A percentile compares a stretch with the other conserved stretches of the same genome.
These are phyloP conservation scores for Lactuca saligna DNA, from an alignment of 129 eudicot genomes.

Conservation along the genomic window DNA sequence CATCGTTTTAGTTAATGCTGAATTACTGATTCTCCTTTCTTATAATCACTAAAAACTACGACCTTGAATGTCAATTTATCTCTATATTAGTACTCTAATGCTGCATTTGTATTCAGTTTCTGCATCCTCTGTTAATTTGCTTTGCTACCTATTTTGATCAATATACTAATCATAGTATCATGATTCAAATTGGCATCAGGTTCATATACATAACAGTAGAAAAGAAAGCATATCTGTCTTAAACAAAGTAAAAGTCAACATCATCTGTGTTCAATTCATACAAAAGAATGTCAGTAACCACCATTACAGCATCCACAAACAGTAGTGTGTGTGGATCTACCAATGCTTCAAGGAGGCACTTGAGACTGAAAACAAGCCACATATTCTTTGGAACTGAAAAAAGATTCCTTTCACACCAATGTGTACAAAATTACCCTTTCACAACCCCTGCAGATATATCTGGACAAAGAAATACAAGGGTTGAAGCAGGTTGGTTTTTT, in stretches of 20 bases:
- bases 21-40: background rate
- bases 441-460: slow-evolving; percentile 24
- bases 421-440: slow-evolving; percentile 32
- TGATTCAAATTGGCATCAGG: background rate
- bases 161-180: background rate
- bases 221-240: background rate
- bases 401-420: slow-evolving; percentile 32
- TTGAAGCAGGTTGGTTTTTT: slow-evolving; percentile 87
- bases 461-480: slow-evolving; percentile 38
- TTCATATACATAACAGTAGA: slow-evolving; percentile 15
- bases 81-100: background rate
- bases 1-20: background rate
- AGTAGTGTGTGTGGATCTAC: slow-evolving; percentile 45
- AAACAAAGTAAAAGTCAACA: background rate
- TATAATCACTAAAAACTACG: background rate
- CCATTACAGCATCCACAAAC: slow-evolving; percentile 51
- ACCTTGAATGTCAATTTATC: background rate
- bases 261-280: slow-evolving; percentile 1
- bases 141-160: background rate
- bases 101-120: slow-evolving; percentile 8
- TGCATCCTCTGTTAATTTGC: background rate
- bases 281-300: slow-evolving; percentile 47
- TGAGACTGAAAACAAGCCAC: slow-evolving; percentile 29
- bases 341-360: slow-evolving; percentile 40
- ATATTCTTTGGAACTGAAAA: slow-evolving; percentile 41